Conservation (phyloP, 2,329 filamentous ascomycete genomes). For the Myrmaecium sp. region DNA sequence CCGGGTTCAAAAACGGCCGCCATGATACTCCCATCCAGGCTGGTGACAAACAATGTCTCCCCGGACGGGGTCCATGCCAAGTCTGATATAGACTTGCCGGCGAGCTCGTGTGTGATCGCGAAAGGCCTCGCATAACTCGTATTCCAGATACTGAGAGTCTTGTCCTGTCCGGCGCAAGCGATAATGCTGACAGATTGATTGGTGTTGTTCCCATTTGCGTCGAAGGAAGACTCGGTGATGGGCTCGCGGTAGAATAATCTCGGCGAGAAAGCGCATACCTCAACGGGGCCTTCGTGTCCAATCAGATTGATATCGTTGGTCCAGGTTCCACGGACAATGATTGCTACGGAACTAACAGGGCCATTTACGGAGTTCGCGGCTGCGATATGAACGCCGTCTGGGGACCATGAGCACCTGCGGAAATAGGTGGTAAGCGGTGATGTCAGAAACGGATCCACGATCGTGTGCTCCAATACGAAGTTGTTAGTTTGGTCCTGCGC, state of each 20-base stretch:
- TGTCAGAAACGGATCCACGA: slow-evolving; percentile 70
- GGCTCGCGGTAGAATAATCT: slow-evolving; percentile 67
- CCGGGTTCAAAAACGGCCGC: slow-evolving; percentile 67
- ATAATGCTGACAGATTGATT: slow-evolving; percentile 68
- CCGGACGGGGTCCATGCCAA: slow-evolving; percentile 89
- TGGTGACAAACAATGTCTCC: slow-evolving; percentile 68
- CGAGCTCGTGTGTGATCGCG: slow-evolving; percentile 75
- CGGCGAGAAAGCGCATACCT: slow-evolving; percentile 94
- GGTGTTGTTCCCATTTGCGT: slow-evolving; percentile 24
- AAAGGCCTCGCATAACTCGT: slow-evolving; percentile 86
- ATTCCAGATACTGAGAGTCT: slow-evolving; percentile 93
- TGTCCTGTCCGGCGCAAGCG: slow-evolving; percentile 91
- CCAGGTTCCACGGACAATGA: slow-evolving; percentile 83
- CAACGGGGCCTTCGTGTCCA: slow-evolving; percentile 88
- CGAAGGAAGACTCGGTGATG: slow-evolving; percentile 30
- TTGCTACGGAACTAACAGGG: slow-evolving; percentile 90
- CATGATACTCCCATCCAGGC: slow-evolving; percentile 77
- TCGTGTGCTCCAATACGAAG: slow-evolving; percentile 86
- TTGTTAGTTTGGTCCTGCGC: slow-evolving; percentile 94
- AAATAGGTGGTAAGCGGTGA: slow-evolving; percentile 96
- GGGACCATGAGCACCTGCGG: slow-evolving; percentile 89
- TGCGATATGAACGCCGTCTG: slow-evolving; percentile 91
- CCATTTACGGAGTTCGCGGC: slow-evolving; percentile 95
- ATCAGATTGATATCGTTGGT: slow-evolving; percentile 95
- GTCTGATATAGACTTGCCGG: slow-evolving; percentile 84